Base-by-base conservation (phyloP, 345 rosid genomes). In the Citropsis articulata region DNA sequence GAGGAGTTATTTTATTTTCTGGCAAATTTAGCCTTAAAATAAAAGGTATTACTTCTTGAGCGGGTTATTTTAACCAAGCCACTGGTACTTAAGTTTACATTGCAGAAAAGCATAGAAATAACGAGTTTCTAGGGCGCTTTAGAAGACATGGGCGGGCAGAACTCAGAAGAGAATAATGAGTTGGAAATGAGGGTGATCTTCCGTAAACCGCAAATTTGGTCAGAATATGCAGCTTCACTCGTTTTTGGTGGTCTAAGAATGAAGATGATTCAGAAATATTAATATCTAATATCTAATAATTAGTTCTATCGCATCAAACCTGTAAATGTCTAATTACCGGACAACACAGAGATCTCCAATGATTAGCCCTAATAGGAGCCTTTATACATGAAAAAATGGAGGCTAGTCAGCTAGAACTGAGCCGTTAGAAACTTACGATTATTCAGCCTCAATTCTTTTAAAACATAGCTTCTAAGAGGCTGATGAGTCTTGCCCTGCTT, bases 401-500 rank as follows among this genome's bases (percentile, higher is more conserved):
- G 80, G 82, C 77, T 68, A 62, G 70, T 22, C 69, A 45, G 81
- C 85, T 66, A 61, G 69, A 74, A 55, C 81, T 72, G 27, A 71
- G 57, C 57, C 63, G 74, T 61, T 72, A 61, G 71, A 75, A 45
- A 45, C 50, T 45, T 45, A 45, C 50, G 1, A 69, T 50, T 66
- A 50, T 68, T 83, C 78, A 56, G 84, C 83, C 80, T 81, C 69
- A 16, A 28, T 75, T 50, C 24, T 38, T 45, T 45, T 9, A 10
- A 79, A 57, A 61, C 75, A 36, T 55, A 48, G 36, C 22, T 40
- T 38, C 77, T 82, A 89, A 30, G 87, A 86, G 70, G 83, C 83
- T 61, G 90, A 87, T 33, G 90, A 83, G 64, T 88, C 93, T 42
- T 75, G 84, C 61, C 79, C 91, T 63, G 67, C 79, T 45, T 87